These are phyloP conservation scores for Acer campestre DNA, from an alignment of 345 rosid genomes.

Conservation along the genomic window DNA sequence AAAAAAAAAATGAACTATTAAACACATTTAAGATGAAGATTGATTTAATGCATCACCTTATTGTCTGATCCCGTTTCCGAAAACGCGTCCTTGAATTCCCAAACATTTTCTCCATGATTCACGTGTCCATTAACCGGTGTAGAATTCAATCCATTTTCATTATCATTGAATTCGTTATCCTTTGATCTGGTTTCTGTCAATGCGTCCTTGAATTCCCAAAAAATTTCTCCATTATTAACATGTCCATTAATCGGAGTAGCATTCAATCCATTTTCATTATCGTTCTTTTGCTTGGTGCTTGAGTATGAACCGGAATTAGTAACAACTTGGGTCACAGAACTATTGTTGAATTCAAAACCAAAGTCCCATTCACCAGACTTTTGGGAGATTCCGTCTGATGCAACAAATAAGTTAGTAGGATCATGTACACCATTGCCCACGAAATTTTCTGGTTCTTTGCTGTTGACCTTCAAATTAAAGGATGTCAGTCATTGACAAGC, in stretches of 20 bases:
- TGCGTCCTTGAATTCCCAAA: constrained; percentile 54
- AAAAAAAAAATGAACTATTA: neutral
- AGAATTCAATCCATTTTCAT: constrained; percentile 23
- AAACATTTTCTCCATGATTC: constrained; percentile 38
- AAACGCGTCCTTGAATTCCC: constrained; percentile 53
- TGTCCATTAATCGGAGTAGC: constrained; percentile 28
- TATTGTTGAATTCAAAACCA: constrained; percentile 32
- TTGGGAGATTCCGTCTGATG: constrained; percentile 27
- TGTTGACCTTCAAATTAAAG: constrained; percentile 33
- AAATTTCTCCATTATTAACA: constrained; percentile 33
- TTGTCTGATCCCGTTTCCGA: constrained; percentile 39
- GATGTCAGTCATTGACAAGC: constrained; percentile 24
- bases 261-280: constrained; percentile 17
- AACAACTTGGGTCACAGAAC: constrained; percentile 22
- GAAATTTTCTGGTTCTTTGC: constrained; percentile 21
- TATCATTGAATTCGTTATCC: neutral
- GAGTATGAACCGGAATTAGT: constrained; percentile 12
- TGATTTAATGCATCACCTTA: constrained; percentile 40
- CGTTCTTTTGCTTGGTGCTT: constrained; percentile 26
- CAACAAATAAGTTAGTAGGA: constrained; percentile 21
- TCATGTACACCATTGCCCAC: constrained; percentile 20
- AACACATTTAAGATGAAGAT: neutral
- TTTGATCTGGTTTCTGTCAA: constrained; percentile 39
- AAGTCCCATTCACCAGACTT: constrained; percentile 42
- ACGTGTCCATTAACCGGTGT: constrained; percentile 24